A percentile compares a stretch with the other conserved stretches of the same genome.
Conservation (phyloP, 768 basidiomycete genomes). For the Sutorius australiensis region DNA sequence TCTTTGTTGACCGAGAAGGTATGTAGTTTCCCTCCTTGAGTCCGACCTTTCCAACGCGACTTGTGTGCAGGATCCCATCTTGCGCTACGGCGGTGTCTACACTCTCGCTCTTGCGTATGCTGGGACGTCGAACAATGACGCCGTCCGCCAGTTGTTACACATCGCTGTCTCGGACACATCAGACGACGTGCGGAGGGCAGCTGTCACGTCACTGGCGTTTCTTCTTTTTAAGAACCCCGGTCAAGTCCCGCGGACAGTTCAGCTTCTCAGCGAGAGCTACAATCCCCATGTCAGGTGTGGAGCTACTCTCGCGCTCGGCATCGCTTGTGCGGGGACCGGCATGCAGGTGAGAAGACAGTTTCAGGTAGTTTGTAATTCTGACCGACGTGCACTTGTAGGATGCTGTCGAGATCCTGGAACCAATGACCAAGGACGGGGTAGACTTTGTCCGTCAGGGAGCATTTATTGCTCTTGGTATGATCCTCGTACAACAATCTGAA, state of each 20-base stretch:
- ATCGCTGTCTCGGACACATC: constrained; percentile 98
- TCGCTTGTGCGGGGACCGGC: constrained; percentile 96
- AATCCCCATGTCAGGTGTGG: constrained; percentile 98
- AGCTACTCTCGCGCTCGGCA: constrained; percentile 92
- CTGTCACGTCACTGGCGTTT: constrained; percentile 94
- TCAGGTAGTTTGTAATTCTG: background rate
- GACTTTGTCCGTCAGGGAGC: constrained; percentile 99
- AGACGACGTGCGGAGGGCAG: constrained; percentile 94
- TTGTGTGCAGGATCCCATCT: constrained; percentile 76
- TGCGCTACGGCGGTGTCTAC: constrained; percentile 97
- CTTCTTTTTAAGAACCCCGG: constrained; percentile 94
- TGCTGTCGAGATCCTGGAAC: constrained; percentile 93
- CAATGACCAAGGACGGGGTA: constrained; percentile 96
- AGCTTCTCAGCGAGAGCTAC: constrained; percentile 95
- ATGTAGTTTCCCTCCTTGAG: constrained; percentile 4
- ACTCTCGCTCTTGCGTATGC: constrained; percentile 95
- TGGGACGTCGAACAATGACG: constrained; percentile 91
- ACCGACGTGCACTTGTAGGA: constrained; percentile 48
- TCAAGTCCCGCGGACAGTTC: constrained; percentile 95
- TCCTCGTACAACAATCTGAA: constrained; percentile 95
- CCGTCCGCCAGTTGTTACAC: constrained; percentile 86
- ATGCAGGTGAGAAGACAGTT: constrained; percentile 59
- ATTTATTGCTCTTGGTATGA: constrained; percentile 92
- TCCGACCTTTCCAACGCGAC: constrained; percentile 2
- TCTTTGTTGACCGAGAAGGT: constrained; percentile 84